Base-by-base conservation (phyloP, 345 rosid species). In the Viola odorata region DNA sequence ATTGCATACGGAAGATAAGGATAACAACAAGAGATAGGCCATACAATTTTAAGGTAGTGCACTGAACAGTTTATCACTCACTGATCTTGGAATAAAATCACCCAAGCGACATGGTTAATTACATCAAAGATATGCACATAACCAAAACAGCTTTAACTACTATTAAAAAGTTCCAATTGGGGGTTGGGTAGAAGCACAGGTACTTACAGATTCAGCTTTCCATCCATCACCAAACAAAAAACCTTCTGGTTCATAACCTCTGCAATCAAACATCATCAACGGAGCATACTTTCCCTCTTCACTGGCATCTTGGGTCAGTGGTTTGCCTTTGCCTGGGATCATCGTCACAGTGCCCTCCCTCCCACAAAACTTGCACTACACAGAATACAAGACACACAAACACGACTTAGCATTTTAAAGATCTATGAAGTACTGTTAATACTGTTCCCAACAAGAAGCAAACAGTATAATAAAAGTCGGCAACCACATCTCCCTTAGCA, bases 131-230 rank as follows among this genome's bases (percentile, higher is more conserved):
- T 32, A 65, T 15, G 44, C 10, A 40, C 38, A 50, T 62, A 45
- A 45, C 12, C 3, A 10, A 4, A 7, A 12, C 9, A 7, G 32
- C 8, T n/a, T n/a, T n/a, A n/a, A n/a, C n/a, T n/a, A n/a, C n/a
- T n/a, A n/a, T n/a, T n/a, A n/a, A n/a, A n/a, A n/a, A n/a, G n/a
- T n/a, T n/a, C n/a, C n/a, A n/a, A n/a, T n/a, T n/a, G n/a, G n/a
- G n/a, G n/a, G n/a, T n/a, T n/a, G n/a, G n/a, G 2, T 48, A 41
- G 50, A 69, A 60, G 70, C 39, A 51, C 6, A 63, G 41, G 60
- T 62, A 77, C 98, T 87, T 79, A 89, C 96, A 72, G 96, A 85
- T 72, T 80, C 83, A 66, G 83, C 88, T 67, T 76, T 85, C 98
- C 98, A 91, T 37, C 72, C 83, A 60, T 59, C 82, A 66, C 71